Evolutionary conservation across 352 stramenopile genomes (phyloP), one percentile per base, ranked within the genome.

Genomic region (Phytophthora sansomeana): DNA sequence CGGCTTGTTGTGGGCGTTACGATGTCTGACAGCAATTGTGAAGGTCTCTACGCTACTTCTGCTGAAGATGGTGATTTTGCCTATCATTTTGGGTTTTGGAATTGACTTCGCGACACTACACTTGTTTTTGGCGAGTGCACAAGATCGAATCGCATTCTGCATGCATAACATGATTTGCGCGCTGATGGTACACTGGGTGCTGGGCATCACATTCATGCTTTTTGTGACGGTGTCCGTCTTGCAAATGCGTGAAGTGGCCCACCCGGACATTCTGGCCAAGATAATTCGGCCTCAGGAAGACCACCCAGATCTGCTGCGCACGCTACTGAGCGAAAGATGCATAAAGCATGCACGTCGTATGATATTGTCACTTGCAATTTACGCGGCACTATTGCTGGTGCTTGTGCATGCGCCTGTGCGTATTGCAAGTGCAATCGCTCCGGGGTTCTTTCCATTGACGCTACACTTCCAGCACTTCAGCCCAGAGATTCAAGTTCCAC

Each of bases 21-120:
- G 85, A 10, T 96, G 87, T 41, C 52, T 96, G 35, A 92, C 82
- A 7, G 89, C 89, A 10, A 92, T 96, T 38, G 91, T 98, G 9
- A 98, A 99, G 70, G 96, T 99, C 14, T 93, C 93, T 11, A 92
- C 97, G 14, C 80, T 99, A 19, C 70, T 99, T 21, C 85, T 98
- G 64, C 81, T 99, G 32, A 99, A 99, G 85, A 99, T 99, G 97
- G 88, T 99, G 42, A 69, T 98, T 30, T 75, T 99, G n/a, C 97
- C 97, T 4, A 88, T 99, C 43, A 58, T 97, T 3, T 80, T 99
- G 19, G 97, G 97, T 0, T 43, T 98, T 19, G 95, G 95, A 32
- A 95, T 99, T 33, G 97, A 99, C 73, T 88, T 94, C 16, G 91
- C 94, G 14, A 98, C 95, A 24, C 79, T 98, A 6, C 76, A 82